These are phyloP conservation scores for Aureobasidium lini DNA, from an alignment of 2,329 filamentous ascomycete genomes.

Conservation along the genomic window DNA sequence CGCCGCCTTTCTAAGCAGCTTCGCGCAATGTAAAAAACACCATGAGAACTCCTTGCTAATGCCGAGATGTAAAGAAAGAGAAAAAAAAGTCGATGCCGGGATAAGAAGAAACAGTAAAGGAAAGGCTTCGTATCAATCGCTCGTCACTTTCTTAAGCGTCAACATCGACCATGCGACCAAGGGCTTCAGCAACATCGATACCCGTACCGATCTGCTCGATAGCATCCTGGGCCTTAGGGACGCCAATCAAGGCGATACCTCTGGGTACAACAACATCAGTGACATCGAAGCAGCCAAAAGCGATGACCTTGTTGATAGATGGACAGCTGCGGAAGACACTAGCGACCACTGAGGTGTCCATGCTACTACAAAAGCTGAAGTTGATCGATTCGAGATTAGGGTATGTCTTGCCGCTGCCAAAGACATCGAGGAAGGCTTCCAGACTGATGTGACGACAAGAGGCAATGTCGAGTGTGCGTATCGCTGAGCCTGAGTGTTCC, in stretches of 20 bases:
- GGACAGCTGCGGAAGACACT: slow-evolving; percentile 43
- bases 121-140: too few relatives aligned
- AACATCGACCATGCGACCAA: slow-evolving; percentile 24
- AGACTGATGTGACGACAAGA: slow-evolving; percentile 75
- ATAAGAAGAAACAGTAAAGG: neutral
- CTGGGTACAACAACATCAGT: slow-evolving; percentile 48
- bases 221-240: slow-evolving; percentile 50
- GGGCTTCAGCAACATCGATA: slow-evolving; percentile 29
- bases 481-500: slow-evolving; percentile 63
- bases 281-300: slow-evolving; percentile 57
- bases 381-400: slow-evolving; percentile 62
- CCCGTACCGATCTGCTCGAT: slow-evolving; percentile 44
- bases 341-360: slow-evolving; percentile 47
- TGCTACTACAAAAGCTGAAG: slow-evolving; percentile 49
- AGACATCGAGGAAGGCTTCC: slow-evolving; percentile 66
- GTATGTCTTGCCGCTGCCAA: slow-evolving; percentile 57
- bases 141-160: slow-evolving; percentile 15
- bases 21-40: neutral
- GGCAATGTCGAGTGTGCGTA: slow-evolving; percentile 68
- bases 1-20: neutral
- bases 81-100: neutral
- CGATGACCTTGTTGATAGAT: slow-evolving; percentile 46
- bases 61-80: neutral
- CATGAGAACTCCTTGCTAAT: slow-evolving; percentile 4
- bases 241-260: slow-evolving; percentile 53